phyloP scores from a whole-genome alignment of 768 basidiomycete species.

The Saitozyma podzolica region DNA sequence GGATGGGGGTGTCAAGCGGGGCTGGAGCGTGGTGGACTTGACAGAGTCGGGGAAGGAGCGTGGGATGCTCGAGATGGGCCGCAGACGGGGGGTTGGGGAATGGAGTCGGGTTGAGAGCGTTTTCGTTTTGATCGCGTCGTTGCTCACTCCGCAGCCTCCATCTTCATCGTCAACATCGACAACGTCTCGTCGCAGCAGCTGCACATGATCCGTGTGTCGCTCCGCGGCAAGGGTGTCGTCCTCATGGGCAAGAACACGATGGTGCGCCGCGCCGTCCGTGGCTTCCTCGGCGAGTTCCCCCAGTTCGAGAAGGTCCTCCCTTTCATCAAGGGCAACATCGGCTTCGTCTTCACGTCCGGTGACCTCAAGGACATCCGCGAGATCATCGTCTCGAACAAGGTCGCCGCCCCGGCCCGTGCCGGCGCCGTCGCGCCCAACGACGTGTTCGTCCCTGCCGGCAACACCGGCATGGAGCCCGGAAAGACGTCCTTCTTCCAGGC shows the following conservation, averaged over 20 bases:
- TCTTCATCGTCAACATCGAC: slow-evolving; percentile 99
- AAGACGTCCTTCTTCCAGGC: slow-evolving; percentile 99
- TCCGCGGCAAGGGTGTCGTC: slow-evolving; percentile 94
- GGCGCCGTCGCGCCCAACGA: slow-evolving; percentile 93
- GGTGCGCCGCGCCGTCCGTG: slow-evolving; percentile 96
- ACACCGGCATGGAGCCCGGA: slow-evolving; percentile 99
- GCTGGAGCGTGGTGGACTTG: too few species aligned
- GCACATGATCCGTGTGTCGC: slow-evolving; percentile 76
- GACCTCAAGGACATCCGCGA: slow-evolving; percentile 96
- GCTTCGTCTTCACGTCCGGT: slow-evolving; percentile 91
- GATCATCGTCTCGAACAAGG: slow-evolving; percentile 92
- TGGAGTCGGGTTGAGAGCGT: too few species aligned
- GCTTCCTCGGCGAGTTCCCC: slow-evolving; percentile 83
- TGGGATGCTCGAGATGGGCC: too few species aligned
- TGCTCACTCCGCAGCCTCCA: slow-evolving; percentile 67
- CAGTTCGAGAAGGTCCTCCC: slow-evolving; percentile 96
- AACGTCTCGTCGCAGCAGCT: slow-evolving; percentile 99
- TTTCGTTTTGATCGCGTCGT: not conserved
- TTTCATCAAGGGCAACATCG: slow-evolving; percentile 94
- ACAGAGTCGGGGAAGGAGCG: too few species aligned
- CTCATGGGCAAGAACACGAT: slow-evolving; percentile 99
- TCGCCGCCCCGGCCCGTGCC: slow-evolving; percentile 96
- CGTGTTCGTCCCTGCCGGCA: slow-evolving; percentile 87
- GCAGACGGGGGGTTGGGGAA: too few species aligned
- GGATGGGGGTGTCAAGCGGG: too few species aligned